A percentile compares a stretch with the other conserved stretches of the same genome.
These are phyloP conservation scores for Tuber calosporum DNA, from an alignment of 495 filamentous ascomycete species.

Conservation along the genomic window DNA sequence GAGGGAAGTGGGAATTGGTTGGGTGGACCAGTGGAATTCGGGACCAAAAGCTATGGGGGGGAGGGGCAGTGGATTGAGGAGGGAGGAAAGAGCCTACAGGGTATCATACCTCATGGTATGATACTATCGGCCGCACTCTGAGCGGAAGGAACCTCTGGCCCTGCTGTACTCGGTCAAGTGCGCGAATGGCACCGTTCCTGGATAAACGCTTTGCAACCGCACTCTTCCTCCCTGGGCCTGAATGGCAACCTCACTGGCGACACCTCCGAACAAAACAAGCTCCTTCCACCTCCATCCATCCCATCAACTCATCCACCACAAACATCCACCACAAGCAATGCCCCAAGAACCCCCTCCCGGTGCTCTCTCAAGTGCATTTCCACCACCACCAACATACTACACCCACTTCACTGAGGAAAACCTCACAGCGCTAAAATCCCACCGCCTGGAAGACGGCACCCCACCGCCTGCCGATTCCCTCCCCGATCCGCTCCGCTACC, in stretches of 20 bases:
- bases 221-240: neutral
- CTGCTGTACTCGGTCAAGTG: neutral
- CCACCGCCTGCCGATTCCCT: conserved; percentile 31
- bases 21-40: neutral
- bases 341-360: conserved; percentile 46
- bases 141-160: neutral
- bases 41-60: neutral
- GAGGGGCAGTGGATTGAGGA: neutral
- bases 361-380: conserved; percentile 57
- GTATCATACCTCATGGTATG: neutral
- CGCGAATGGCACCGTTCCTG: neutral
- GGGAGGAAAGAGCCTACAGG: neutral
- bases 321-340: conserved; percentile 22
- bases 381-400: conserved; percentile 84
- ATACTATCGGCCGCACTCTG: neutral
- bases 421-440: conserved; percentile 56
- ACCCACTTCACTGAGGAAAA: conserved; percentile 77
- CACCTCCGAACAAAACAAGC: conserved; percentile 11
- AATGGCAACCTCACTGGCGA: neutral
- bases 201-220: neutral
- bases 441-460: conserved; percentile 31
- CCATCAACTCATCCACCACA: neutral
- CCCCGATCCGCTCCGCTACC: conserved; percentile 53
- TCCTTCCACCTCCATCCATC: neutral
- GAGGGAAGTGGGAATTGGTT: neutral